Evolutionary conservation across 306 rosid species (phyloP).

Genomic region (Parietaria judaica): DNA sequence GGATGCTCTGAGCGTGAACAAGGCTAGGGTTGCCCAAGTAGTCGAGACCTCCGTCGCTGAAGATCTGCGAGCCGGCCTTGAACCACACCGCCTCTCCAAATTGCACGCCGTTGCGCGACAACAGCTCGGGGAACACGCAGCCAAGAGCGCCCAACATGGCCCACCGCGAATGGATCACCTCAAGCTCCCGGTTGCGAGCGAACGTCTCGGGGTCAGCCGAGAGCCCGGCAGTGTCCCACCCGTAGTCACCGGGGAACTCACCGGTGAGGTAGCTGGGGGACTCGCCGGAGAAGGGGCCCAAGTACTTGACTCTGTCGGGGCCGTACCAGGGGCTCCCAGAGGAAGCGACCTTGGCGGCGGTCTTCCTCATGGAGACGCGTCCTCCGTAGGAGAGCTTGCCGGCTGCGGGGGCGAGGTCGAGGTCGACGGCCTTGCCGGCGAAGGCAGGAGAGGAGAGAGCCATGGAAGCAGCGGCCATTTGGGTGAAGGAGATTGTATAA

Average conservation of each 20-base stretch:
- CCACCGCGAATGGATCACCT: conserved; percentile 79
- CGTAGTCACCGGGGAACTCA: conserved; percentile 81
- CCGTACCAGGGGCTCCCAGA: conserved; percentile 84
- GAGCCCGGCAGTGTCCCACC: conserved; percentile 14
- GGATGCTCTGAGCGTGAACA: no score
- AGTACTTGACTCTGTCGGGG: conserved; percentile 83
- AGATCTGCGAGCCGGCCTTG: conserved; percentile 81
- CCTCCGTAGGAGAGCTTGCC: conserved; percentile 24
- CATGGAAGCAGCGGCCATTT: conserved; percentile 80
- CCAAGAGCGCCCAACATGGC: conserved; percentile 95
- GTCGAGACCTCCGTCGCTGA: no score
- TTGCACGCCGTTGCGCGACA: conserved; percentile 75
- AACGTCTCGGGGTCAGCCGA: conserved; percentile 89
- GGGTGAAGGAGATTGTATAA: neutral
- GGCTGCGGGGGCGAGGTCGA: conserved; percentile 39
- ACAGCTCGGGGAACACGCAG: conserved; percentile 74
- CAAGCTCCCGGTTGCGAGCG: conserved; percentile 66
- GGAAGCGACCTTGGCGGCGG: conserved; percentile 23
- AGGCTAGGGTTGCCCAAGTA: no score
- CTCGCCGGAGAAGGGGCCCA: conserved; percentile 88
- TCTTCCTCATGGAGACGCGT: conserved; percentile 55
- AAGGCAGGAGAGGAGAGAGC: conserved; percentile 70
- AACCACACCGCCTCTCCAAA: conserved; percentile 92
- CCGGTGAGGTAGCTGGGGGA: conserved; percentile 60
- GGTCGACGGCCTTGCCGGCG: conserved; percentile 55